phyloP scores from a whole-genome alignment of 495 filamentous ascomycete species.

The Hyaloscypha hepaticicola region DNA sequence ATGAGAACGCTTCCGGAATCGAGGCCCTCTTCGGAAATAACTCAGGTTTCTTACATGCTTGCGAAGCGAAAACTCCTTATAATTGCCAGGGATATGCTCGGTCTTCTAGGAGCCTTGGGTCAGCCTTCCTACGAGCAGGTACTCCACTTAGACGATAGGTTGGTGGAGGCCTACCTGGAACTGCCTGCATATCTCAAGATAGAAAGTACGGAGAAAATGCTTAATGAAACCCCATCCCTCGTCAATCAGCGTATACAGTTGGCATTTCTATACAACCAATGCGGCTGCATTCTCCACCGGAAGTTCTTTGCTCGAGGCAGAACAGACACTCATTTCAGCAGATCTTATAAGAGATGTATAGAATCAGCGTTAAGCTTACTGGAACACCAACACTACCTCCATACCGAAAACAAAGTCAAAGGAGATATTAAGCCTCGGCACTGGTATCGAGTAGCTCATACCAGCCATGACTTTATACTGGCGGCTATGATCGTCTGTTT shows the following conservation, averaged over 20 bases:
- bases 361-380: conserved; percentile 27
- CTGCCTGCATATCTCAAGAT: conserved; percentile 26
- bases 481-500: conserved; percentile 85
- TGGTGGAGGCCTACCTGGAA: conserved; percentile 13
- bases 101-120: conserved; percentile 26
- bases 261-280: conserved; percentile 68
- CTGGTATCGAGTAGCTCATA: conserved; percentile 63
- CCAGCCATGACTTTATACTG: conserved; percentile 83
- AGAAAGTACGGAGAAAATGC: conserved; percentile 51
- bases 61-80: conserved; percentile 42
- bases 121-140: conserved; percentile 59
- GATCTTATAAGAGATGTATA: conserved; percentile 29
- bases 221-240: conserved; percentile 58
- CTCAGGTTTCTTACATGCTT: conserved; percentile 48
- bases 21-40: conserved; percentile 46
- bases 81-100: conserved; percentile 40
- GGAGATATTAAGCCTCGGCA: neutral
- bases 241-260: conserved; percentile 69
- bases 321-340: conserved; percentile 17
- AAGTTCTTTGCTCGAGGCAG: conserved; percentile 61
- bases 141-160: conserved; percentile 60
- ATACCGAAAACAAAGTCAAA: neutral
- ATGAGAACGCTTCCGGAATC: conserved; percentile 44
- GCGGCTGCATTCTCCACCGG: conserved; percentile 69
- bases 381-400: conserved; percentile 21